A percentile compares a stretch with the other conserved stretches of the same genome.
Conservation (phyloP, 345 rosid genomes). For the Bruguiera parviflora region DNA sequence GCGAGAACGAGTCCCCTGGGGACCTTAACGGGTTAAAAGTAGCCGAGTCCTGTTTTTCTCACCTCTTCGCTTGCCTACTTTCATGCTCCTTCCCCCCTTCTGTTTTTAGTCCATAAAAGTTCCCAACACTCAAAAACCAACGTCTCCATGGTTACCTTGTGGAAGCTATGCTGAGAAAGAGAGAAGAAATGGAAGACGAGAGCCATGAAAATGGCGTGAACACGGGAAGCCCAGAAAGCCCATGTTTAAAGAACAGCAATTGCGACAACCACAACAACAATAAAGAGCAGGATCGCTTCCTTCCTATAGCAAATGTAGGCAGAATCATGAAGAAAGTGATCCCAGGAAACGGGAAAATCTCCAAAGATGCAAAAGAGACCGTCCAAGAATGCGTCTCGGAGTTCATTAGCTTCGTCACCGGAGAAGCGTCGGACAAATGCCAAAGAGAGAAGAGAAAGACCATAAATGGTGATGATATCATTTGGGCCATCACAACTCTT, state of each 20-base stretch:
- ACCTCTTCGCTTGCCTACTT: conserved; percentile 40
- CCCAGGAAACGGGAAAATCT: conserved; percentile 21
- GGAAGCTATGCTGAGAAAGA: not conserved
- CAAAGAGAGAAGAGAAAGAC: conserved; percentile 27
- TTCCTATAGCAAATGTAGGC: conserved; percentile 24
- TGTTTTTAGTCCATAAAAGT: conserved; percentile 22
- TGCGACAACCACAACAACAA: conserved; percentile 25
- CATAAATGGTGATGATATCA: conserved; percentile 17
- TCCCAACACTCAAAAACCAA: conserved; percentile 8
- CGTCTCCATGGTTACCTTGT: not conserved
- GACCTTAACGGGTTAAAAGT: conserved; percentile 11
- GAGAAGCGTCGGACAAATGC: conserved; percentile 24
- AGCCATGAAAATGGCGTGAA: conserved; percentile 29
- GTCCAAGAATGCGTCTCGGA: conserved; percentile 24
- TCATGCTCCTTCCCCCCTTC: conserved; percentile 27
- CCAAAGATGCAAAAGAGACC: conserved; percentile 22
- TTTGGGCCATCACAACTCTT: conserved; percentile 23
- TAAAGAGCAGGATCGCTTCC: conserved; percentile 25
- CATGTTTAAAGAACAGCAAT: conserved; percentile 31
- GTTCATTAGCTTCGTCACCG: conserved; percentile 19
- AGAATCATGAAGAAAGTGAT: conserved; percentile 24
- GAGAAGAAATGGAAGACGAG: conserved; percentile 53
- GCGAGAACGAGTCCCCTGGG: conserved; percentile 46
- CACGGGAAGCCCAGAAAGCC: conserved; percentile 52
- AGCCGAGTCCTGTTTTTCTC: conserved; percentile 20